Evolutionary conservation across 2,329 filamentous ascomycete genomes (phyloP).

Genomic region (Raffaelea ambrosiae): DNA sequence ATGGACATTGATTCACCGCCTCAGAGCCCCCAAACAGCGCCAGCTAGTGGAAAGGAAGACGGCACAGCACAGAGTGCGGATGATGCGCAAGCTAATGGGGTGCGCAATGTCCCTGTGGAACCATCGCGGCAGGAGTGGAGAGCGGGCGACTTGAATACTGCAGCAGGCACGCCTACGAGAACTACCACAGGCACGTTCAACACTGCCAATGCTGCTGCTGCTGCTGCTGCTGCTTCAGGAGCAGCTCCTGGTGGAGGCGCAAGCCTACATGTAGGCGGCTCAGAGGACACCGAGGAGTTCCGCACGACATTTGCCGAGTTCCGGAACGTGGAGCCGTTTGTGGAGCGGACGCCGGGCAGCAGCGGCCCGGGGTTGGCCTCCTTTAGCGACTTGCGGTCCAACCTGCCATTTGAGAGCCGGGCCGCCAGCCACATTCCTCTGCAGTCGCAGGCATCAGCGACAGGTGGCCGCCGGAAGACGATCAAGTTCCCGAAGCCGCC

Average conservation of each 20-base stretch:
- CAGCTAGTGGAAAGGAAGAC: neutral
- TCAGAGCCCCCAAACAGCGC: slow-evolving; percentile 17
- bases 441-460: slow-evolving; percentile 15
- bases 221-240: neutral
- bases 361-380: slow-evolving; percentile 37
- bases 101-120: slow-evolving; percentile 49
- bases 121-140: slow-evolving; percentile 53
- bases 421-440: slow-evolving; percentile 19
- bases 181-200: slow-evolving; percentile 13
- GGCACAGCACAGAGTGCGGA: slow-evolving; percentile 13
- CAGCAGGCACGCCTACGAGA: slow-evolving; percentile 8
- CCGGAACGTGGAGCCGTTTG: slow-evolving; percentile 47
- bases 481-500: slow-evolving; percentile 42
- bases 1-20: slow-evolving; percentile 58
- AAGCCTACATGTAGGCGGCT: slow-evolving; percentile 29
- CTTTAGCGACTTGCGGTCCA: slow-evolving; percentile 46
- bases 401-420: slow-evolving; percentile 47
- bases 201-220: slow-evolving; percentile 13
- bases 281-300: slow-evolving; percentile 49
- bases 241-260: neutral
- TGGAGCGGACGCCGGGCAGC: slow-evolving; percentile 24
- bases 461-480: slow-evolving; percentile 11
- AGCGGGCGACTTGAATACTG: slow-evolving; percentile 34
- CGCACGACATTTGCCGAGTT: slow-evolving; percentile 45
- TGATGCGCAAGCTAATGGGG: slow-evolving; percentile 20